Base-by-base conservation (phyloP, 176 grass and related monocot species). In the Cocos nucifera region DNA sequence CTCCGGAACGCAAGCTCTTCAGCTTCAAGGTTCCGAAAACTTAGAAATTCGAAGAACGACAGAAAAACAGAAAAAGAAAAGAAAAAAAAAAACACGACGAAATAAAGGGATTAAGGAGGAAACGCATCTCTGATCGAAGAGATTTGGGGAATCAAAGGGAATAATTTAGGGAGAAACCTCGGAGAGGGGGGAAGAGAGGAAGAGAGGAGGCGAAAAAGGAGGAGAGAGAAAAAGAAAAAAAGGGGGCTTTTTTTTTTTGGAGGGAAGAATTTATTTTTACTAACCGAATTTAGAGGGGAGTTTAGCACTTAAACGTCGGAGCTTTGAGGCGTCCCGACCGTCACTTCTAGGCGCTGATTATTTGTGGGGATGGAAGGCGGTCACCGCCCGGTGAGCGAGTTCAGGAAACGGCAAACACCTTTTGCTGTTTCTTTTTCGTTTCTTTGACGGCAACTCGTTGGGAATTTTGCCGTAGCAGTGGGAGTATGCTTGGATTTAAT, bases 381-480 rank as follows among this genome's bases (percentile, higher is more conserved):
- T 75, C 70, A 89, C 86, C 86, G 0, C 19, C 77, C 65, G 74
- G 77, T 89, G 74, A 75, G 49, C 10, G 9, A 44, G 35, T 12
- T 44, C 35, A 12, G 2, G 0, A 2, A 14, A 14, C 10, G 10
- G 35, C 12, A 12, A 9, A 10, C 9, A 2, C 9, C 35, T 44
- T 30, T 44, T 12, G 2, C 2, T 12, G 35, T 12, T 44, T 44
- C 10, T 3, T 44, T 44, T 44, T 39, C 10, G 6, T 2, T 39
- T 44, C 10, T 44, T 14, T 44, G 3, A 14, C 10, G 2, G 35
- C 35, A 44, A 10, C 35, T 12, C 2, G 35, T 44, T 44, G 2
- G 35, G 2, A 44, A 44, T 44, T 14, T 44, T 9, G 35, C 9
- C 35, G 14, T 44, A 3, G 10, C 2, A 1, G 2, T 12, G 5